These are phyloP conservation scores for Candida sp. DNA, from an alignment of 1,139 yeast species.

Conservation along the genomic window DNA sequence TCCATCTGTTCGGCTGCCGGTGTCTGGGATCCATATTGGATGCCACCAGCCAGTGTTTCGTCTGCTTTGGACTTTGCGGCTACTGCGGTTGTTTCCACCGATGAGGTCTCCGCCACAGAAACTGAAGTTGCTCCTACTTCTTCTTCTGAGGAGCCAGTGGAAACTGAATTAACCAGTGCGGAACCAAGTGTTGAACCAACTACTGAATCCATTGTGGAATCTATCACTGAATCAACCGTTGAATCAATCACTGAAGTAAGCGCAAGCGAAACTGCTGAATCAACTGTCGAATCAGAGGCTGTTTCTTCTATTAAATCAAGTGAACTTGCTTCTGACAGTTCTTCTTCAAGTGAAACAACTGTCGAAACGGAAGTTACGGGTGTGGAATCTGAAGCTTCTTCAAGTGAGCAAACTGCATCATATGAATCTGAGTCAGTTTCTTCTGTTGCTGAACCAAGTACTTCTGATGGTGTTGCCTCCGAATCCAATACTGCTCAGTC, in stretches of 20 bases:
- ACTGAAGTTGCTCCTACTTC: conserved; percentile 9
- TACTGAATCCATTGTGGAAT: neutral
- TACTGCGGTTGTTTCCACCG: conserved; percentile 12
- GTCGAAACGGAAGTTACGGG: too few species aligned
- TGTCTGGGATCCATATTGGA: conserved; percentile 44
- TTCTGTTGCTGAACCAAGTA: neutral
- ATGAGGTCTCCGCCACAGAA: neutral
- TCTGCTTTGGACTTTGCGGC: conserved; percentile 37
- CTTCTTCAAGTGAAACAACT: too few species aligned
- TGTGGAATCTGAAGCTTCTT: too few species aligned
- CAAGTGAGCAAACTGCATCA: too few species aligned
- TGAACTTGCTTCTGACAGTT: too few species aligned
- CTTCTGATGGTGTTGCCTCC: conserved; percentile 23
- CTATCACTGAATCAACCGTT: neutral
- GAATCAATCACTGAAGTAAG: neutral
- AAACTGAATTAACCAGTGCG: neutral
- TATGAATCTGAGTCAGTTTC: conserved; percentile 8
- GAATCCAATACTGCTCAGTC: neutral
- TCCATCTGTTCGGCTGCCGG: conserved; percentile 47
- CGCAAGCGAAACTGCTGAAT: neutral
- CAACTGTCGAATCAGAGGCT: neutral
- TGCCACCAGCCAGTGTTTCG: conserved; percentile 37
- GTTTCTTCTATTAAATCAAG: too few species aligned
- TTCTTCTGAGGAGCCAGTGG: conserved; percentile 2
- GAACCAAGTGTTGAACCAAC: neutral